These are phyloP conservation scores for Diplodia corticola DNA, from an alignment of 2,329 filamentous ascomycete genomes.

Conservation along the genomic window DNA sequence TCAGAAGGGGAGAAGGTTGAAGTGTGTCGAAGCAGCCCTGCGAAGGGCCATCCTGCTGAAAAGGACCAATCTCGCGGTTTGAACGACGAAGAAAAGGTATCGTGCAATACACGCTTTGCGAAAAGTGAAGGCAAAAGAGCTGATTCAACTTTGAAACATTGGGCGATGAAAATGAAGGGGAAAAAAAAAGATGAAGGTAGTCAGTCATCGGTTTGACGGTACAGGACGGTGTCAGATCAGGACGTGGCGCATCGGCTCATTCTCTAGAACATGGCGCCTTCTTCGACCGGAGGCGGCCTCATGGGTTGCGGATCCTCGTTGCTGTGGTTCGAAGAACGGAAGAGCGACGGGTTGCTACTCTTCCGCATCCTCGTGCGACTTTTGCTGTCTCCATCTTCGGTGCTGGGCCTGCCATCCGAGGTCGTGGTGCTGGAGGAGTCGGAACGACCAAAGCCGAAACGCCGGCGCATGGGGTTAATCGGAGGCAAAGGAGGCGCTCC, in stretches of 20 bases:
- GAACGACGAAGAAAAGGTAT: conserved; percentile 12
- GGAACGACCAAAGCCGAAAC: conserved; percentile 44
- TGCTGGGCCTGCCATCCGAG: conserved; percentile 18
- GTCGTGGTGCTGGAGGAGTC: conserved; percentile 31
- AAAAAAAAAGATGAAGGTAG: neutral
- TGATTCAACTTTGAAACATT: conserved; percentile 3
- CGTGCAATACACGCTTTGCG: conserved; percentile 17
- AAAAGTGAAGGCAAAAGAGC: neutral
- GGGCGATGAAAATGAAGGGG: neutral
- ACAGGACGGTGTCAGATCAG: neutral
- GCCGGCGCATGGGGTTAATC: conserved; percentile 60
- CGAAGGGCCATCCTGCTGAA: neutral
- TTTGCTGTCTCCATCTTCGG: conserved; percentile 14
- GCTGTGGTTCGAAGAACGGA: neutral
- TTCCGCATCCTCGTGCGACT: neutral
- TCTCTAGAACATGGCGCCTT: conserved; percentile 24
- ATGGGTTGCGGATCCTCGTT: neutral
- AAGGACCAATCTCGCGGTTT: neutral
- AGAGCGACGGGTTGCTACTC: conserved; percentile 15
- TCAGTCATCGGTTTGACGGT: neutral
- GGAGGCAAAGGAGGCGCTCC: conserved; percentile 56
- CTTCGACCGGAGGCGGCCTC: neutral
- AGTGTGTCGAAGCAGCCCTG: neutral
- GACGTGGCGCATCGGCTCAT: neutral
- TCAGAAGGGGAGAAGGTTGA: neutral